These are phyloP conservation scores for Plasmopara muralis DNA, from an alignment of 352 stramenopile species.

Conservation along the genomic window DNA sequence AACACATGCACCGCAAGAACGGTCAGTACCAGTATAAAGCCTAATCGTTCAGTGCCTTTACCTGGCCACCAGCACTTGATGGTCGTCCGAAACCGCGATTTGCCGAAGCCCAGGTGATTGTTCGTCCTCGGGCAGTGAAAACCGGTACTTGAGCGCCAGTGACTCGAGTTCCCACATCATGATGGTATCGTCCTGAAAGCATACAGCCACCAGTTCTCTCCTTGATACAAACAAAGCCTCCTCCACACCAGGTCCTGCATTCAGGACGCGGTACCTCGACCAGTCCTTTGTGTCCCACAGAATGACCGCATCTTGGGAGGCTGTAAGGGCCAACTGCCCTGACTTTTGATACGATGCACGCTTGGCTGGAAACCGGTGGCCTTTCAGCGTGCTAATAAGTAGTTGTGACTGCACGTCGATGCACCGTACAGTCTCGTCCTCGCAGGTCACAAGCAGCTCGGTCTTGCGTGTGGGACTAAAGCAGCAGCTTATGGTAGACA, in stretches of 20 bases:
- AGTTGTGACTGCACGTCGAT: slow-evolving; percentile 70
- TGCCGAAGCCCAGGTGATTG: slow-evolving; percentile 48
- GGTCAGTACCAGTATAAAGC: background rate
- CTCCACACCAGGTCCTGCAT: slow-evolving; percentile 61
- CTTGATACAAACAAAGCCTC: slow-evolving; percentile 50
- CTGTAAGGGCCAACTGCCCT: slow-evolving; percentile 63
- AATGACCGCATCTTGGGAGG: slow-evolving; percentile 72
- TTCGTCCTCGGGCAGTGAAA: slow-evolving; percentile 60
- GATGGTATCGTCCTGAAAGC: slow-evolving; percentile 76
- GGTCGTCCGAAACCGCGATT: slow-evolving; percentile 69
- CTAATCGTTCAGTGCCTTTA: slow-evolving; percentile 12
- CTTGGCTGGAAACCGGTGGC: slow-evolving; percentile 45
- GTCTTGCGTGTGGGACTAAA: slow-evolving; percentile 61
- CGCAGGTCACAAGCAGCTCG: slow-evolving; percentile 79
- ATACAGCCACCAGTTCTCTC: slow-evolving; percentile 68
- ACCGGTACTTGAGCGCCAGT: slow-evolving; percentile 64
- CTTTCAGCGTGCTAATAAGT: slow-evolving; percentile 72
- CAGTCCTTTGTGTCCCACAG: slow-evolving; percentile 83
- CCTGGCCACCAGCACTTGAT: slow-evolving; percentile 74
- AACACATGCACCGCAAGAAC: too few species aligned
- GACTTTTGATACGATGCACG: slow-evolving; percentile 68
- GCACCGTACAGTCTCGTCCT: slow-evolving; percentile 73
- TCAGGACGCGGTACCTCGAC: slow-evolving; percentile 74
- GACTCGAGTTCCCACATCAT: slow-evolving; percentile 84
- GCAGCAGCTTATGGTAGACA: slow-evolving; percentile 47